Base-by-base conservation (phyloP, 495 filamentous ascomycete species). In the Cairneyella variabilis region DNA sequence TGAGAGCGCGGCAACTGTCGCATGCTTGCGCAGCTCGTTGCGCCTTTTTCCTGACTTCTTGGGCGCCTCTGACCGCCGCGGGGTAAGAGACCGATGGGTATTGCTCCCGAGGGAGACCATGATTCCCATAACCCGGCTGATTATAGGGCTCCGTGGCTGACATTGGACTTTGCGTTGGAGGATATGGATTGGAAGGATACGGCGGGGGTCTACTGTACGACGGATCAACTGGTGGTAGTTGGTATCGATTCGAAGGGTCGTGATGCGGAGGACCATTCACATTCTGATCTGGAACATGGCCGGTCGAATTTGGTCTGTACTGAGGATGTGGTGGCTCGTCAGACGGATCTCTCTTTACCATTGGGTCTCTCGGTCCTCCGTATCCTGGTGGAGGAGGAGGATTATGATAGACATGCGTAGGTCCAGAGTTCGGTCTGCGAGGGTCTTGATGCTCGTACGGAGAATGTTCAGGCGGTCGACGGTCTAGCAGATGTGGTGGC, bases 1-100 rank as follows among this genome's bases (percentile, higher is more conserved):
- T 88, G n/a, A 84, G 72, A 47, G 75, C 69, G 43, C 84, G 75
- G 68, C 84, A 88, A 60, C 76, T 77, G 56, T 88, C 83, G 65
- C 84, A 88, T 26, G 84, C 84, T 76, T 86, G 65, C n/a, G 58
- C 55, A 10, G 58, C 59, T 25, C 59, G 11, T 26, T 58, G 51
- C 17, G 58, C 62, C 50, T 61, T 62, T 48, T 44, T 59, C 18
- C 43, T 48, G 12, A 48, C 30, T 25, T 43, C 18, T 11, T 46
- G 18, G 23, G 38, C 34, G 21, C 21, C 18, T 26, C 26, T 12
- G 21, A 11, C 16, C 3, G 51, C 14, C 7, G 34, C 16, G 7
- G 59, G 55, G 17, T 58, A 58, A n/a, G 55, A 40, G 8, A 58
- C 48, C n/a, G 49, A 39, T 14, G 41, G 14, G 22, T 34, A 56